Evolutionary conservation across 352 stramenopile genomes (phyloP).

Genomic region (Globisporangium sylvaticum): DNA sequence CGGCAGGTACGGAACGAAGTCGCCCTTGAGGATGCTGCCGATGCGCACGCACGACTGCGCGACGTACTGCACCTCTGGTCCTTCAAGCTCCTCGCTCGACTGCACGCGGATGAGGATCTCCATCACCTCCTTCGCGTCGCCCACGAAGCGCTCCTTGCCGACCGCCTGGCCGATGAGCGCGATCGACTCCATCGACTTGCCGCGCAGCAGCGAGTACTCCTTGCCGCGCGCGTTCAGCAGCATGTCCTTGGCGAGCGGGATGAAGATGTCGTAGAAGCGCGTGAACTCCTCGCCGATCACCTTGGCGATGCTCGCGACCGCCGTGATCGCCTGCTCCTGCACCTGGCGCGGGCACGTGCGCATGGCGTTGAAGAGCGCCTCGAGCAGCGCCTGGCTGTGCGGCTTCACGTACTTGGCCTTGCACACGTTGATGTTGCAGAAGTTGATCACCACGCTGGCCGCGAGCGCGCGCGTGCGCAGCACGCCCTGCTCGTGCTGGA

Average conservation of each 20-base stretch:
- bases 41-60: conserved; percentile 86
- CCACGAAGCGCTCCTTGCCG: conserved; percentile 77
- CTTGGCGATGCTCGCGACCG: conserved; percentile 80
- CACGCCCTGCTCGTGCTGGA: conserved; percentile 60
- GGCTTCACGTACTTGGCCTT: conserved; percentile 70
- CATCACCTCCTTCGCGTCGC: conserved; percentile 84
- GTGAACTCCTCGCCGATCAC: conserved; percentile 77
- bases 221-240: conserved; percentile 70
- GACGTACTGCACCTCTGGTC: conserved; percentile 82
- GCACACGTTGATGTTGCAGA: conserved; percentile 84
- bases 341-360: conserved; percentile 74
- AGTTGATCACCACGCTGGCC: conserved; percentile 80
- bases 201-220: conserved; percentile 76
- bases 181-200: conserved; percentile 88
- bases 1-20: conserved; percentile 85
- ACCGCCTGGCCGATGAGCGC: conserved; percentile 85
- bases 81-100: conserved; percentile 61
- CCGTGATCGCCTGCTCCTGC: conserved; percentile 86
- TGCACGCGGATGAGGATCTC: conserved; percentile 81
- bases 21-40: conserved; percentile 79
- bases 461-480: conserved; percentile 73
- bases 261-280: conserved; percentile 86
- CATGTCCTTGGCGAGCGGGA: conserved; percentile 83
- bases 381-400: conserved; percentile 64
- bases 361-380: conserved; percentile 79